These are phyloP conservation scores for Ascochyta pisi DNA, from an alignment of 2,329 filamentous ascomycete genomes.

Conservation along the genomic window DNA sequence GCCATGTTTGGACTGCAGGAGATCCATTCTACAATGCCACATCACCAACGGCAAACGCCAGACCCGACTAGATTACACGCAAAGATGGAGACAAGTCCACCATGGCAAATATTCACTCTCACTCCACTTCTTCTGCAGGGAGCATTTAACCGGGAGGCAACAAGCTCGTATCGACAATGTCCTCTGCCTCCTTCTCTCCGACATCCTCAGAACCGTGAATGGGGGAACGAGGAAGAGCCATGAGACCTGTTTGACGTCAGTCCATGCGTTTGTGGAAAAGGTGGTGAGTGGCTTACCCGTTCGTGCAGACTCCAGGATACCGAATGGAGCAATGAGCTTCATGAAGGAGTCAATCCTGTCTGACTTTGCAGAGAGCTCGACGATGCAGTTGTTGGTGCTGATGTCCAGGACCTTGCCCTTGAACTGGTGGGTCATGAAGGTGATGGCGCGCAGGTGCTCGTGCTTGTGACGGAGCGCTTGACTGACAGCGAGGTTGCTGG, in stretches of 20 bases:
- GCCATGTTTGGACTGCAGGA: background rate
- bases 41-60: constrained; percentile 12
- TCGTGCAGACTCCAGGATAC: constrained; percentile 92
- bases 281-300: constrained; percentile 64
- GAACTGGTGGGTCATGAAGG: constrained; percentile 96
- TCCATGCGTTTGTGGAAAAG: background rate
- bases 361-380: constrained; percentile 94
- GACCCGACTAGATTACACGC: constrained; percentile 19
- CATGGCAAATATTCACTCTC: background rate
- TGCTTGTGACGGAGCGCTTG: constrained; percentile 96
- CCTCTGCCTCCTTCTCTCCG: constrained; percentile 84
- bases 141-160: constrained; percentile 80
- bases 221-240: constrained; percentile 94
- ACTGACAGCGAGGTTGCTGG: constrained; percentile 81
- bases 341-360: constrained; percentile 95
- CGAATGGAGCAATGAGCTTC: constrained; percentile 92
- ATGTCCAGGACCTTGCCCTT: constrained; percentile 98
- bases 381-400: constrained; percentile 97
- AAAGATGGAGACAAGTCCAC: constrained; percentile 16
- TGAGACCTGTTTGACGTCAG: constrained; percentile 66
- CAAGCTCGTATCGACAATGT: constrained; percentile 92
- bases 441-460: constrained; percentile 95
- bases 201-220: constrained; percentile 77
- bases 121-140: background rate
- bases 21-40: background rate